Conservation (phyloP, 2,329 filamentous ascomycete genomes). For the Monilinia fructicola region DNA sequence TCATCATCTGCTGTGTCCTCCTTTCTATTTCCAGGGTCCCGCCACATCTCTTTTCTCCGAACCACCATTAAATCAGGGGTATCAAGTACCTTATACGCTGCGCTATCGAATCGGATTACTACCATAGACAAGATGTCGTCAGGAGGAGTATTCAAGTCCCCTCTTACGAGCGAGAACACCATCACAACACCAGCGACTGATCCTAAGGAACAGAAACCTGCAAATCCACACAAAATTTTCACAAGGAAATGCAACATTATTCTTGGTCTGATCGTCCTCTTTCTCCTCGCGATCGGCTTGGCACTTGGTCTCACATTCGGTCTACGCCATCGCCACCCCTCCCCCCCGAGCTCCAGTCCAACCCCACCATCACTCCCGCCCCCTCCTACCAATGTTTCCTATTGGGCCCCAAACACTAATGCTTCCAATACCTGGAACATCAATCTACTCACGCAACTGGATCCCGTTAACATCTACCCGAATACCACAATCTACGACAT, state of each 20-base stretch:
- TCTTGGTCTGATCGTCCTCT: constrained; percentile 19
- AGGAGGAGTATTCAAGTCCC: constrained; percentile 20
- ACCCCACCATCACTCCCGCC: background rate
- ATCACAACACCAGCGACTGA: background rate
- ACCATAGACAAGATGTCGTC: constrained; percentile 19
- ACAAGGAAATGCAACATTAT: constrained; percentile 25
- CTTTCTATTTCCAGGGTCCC: background rate
- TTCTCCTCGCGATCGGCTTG: constrained; percentile 18
- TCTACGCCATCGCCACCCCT: constrained; percentile 12
- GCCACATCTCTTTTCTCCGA: background rate
- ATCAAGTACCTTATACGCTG: background rate
- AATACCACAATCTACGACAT: constrained; percentile 41
- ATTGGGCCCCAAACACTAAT: constrained; percentile 19
- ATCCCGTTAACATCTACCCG: constrained; percentile 32
- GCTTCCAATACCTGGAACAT: constrained; percentile 26
- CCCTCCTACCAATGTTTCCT: constrained; percentile 20
- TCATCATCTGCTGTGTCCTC: background rate
- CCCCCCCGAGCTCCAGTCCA: background rate
- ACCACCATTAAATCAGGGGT: constrained; percentile 4
- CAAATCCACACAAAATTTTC: constrained; percentile 21
- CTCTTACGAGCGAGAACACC: constrained; percentile 14
- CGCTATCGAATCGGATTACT: constrained; percentile 1
- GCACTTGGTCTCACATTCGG: constrained; percentile 16
- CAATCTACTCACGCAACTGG: constrained; percentile 14
- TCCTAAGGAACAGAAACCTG: constrained; percentile 1